These are phyloP conservation scores for Moesziomyces sp. DNA, from an alignment of 1,284 basidiomycete species.

Conservation along the genomic window DNA sequence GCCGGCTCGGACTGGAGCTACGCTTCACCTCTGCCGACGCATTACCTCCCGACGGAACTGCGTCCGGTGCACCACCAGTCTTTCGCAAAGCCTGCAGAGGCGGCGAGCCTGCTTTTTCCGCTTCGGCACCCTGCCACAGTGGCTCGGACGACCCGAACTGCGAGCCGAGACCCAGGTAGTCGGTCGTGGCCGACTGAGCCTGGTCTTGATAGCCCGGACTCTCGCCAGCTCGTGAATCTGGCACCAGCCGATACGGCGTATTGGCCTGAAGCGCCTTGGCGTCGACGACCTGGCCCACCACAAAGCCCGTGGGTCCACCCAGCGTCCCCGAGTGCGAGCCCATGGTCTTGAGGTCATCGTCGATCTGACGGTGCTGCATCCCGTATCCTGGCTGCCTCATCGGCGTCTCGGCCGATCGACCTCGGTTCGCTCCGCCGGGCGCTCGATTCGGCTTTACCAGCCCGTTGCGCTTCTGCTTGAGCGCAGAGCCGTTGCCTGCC, in stretches of 20 bases:
- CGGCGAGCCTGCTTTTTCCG: conserved; percentile 1
- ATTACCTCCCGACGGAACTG: not conserved
- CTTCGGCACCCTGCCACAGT: conserved; percentile 19
- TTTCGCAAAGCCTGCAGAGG: not conserved
- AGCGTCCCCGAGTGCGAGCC: conserved; percentile 16
- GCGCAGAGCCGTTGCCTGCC: conserved; percentile 14
- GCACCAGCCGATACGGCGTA: conserved; percentile 31
- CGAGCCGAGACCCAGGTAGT: conserved; percentile 31
- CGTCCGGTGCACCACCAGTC: conserved; percentile 3
- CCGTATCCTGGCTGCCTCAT: conserved; percentile 90
- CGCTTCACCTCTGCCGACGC: conserved; percentile 12
- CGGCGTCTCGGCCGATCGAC: conserved; percentile 82
- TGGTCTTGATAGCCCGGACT: conserved; percentile 8
- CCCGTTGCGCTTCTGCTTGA: conserved; percentile 36
- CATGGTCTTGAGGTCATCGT: conserved; percentile 74
- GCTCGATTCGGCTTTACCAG: conserved; percentile 61
- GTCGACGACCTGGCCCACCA: conserved; percentile 59
- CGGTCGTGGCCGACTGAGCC: conserved; percentile 23
- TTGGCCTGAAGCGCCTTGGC: conserved; percentile 49
- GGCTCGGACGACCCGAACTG: conserved; percentile 20
- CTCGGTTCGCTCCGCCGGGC: conserved; percentile 39
- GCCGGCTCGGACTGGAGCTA: conserved; percentile 29
- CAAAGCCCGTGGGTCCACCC: conserved; percentile 32
- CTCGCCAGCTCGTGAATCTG: conserved; percentile 18
- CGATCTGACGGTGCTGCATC: conserved; percentile 89